Evolutionary conservation across 2,329 filamentous ascomycete genomes (phyloP).

Genomic region (Xylaria sp.): DNA sequence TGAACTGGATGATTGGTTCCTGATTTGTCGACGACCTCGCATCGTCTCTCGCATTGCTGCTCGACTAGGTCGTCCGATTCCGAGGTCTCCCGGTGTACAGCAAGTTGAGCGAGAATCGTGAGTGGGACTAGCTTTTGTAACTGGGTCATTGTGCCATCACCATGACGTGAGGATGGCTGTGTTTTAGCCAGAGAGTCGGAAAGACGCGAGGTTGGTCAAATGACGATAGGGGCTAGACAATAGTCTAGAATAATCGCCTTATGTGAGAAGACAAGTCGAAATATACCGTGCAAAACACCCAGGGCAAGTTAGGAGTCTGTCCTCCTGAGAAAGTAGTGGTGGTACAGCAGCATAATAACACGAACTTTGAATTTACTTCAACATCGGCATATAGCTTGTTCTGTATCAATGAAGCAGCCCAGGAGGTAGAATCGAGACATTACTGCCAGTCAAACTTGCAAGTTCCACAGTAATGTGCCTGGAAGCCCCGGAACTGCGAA

Average conservation of each 20-base stretch:
- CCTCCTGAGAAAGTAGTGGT: constrained; percentile 35
- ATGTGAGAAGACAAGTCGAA: constrained; percentile 14
- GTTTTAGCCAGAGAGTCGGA: background rate
- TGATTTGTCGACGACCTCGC: background rate
- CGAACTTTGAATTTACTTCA: background rate
- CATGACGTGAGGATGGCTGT: background rate
- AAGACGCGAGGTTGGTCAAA: background rate
- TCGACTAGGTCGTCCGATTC: constrained; percentile 30
- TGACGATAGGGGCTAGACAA: constrained; percentile 30
- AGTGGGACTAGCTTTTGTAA: background rate
- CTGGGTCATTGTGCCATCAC: background rate
- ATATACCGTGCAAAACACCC: background rate
- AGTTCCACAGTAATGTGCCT: no score
- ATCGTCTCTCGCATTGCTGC: constrained; percentile 16
- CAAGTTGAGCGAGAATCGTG: constrained; percentile 29
- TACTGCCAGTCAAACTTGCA: no score
- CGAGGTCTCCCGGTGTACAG: constrained; percentile 33
- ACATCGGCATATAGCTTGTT: background rate
- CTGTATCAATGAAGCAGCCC: no score
- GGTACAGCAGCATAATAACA: constrained; percentile 16
- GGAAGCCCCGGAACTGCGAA: no score
- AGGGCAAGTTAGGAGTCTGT: no score
- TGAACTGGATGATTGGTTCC: background rate
- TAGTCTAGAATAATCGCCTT: constrained; percentile 34
- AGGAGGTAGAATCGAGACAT: no score